Percentiles rank a stretch among this genome's conserved stretches.
Conservation (phyloP, 2,329 filamentous ascomycete genomes). For the Nemania diffusa region DNA sequence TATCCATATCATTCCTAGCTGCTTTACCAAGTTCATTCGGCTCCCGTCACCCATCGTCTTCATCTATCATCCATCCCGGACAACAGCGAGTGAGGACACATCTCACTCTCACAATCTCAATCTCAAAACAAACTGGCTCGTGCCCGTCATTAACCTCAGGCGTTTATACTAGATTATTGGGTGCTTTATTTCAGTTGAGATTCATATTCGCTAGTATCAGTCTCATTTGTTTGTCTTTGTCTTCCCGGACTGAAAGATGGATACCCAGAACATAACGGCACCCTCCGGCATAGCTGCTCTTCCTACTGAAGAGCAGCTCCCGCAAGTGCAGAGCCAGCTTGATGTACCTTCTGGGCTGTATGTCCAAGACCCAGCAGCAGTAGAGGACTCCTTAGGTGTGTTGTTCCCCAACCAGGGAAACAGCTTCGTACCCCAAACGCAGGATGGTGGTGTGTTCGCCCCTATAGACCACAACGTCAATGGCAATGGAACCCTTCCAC, state of each 20-base stretch:
- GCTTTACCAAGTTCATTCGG: not conserved
- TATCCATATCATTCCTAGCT: not conserved
- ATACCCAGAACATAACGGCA: constrained; percentile 10
- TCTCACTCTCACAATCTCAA: not conserved
- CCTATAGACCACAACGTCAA: constrained; percentile 35
- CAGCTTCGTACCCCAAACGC: constrained; percentile 33
- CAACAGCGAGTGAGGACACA: constrained; percentile 12
- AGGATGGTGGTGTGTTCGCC: constrained; percentile 34
- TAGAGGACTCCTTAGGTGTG: constrained; percentile 23
- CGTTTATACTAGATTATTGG: not conserved
- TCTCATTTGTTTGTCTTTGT: constrained; percentile 1
- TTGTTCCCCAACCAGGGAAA: constrained; percentile 29
- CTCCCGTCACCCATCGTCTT: constrained; percentile 1
- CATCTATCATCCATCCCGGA: constrained; percentile 5
- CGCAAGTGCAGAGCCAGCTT: constrained; percentile 16
- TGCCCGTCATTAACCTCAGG: not conserved
- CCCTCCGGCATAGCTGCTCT: constrained; percentile 1
- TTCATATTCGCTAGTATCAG: not conserved
- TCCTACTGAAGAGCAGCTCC: constrained; percentile 18
- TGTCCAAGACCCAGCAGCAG: constrained; percentile 30
- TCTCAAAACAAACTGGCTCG: not conserved
- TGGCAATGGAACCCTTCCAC: constrained; percentile 38
- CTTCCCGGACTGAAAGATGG: constrained; percentile 17
- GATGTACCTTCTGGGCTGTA: constrained; percentile 12
- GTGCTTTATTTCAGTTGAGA: not conserved